These are phyloP conservation scores for Umbelopsis sp. DNA, from an alignment of 371 early-diverging fungal species.

Conservation along the genomic window DNA sequence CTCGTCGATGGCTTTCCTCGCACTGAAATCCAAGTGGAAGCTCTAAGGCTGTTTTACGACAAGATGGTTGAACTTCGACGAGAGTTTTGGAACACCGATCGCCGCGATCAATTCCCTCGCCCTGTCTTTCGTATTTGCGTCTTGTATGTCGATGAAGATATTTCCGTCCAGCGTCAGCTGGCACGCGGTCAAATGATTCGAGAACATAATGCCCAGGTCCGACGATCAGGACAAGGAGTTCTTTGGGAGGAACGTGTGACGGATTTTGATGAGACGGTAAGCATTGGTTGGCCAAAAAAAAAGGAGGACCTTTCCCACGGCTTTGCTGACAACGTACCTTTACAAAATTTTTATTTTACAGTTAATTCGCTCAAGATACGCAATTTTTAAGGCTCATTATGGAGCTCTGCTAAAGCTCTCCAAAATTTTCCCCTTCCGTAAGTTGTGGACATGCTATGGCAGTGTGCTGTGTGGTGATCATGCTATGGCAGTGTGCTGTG, in stretches of 20 bases:
- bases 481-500: no score
- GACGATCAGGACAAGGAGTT: conserved; percentile 64
- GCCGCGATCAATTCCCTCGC: conserved; percentile 61
- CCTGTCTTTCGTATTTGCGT: conserved; percentile 73
- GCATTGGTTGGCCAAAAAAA: neutral
- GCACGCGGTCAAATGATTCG: conserved; percentile 61
- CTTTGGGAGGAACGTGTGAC: conserved; percentile 71
- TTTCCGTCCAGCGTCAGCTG: conserved; percentile 64
- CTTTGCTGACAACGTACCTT: neutral
- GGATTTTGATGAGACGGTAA: conserved; percentile 66
- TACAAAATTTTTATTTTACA: neutral
- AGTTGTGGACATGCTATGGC: conserved; percentile 22
- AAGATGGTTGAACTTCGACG: conserved; percentile 63
- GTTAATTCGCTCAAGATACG: conserved; percentile 67
- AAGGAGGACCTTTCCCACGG: neutral
- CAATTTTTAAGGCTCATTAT: conserved; percentile 70
- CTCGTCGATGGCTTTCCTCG: conserved; percentile 74
- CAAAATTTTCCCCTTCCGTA: conserved; percentile 74
- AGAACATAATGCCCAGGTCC: conserved; percentile 63
- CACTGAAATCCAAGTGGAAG: conserved; percentile 71
- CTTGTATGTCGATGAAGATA: conserved; percentile 70
- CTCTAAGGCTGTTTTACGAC: conserved; percentile 62
- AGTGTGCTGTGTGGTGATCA: no score
- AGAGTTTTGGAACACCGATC: conserved; percentile 59
- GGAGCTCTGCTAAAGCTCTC: conserved; percentile 63